Percentiles rank a stretch among this genome's conserved stretches.
Conservation (phyloP, 768 basidiomycete species). For the Strobilomyces confusus region DNA sequence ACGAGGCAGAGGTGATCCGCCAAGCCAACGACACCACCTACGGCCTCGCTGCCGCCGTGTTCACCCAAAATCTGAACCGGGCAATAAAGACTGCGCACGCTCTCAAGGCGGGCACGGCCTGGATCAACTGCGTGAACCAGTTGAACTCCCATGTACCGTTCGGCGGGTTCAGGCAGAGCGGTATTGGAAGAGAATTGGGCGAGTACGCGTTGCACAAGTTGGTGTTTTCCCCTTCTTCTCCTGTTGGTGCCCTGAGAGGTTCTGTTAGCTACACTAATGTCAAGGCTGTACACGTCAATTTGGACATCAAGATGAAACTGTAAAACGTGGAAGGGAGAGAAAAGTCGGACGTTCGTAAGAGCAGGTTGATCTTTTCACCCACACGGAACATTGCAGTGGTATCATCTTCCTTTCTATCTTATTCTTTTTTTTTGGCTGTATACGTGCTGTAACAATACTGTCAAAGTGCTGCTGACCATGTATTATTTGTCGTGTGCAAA, state of each 20-base stretch:
- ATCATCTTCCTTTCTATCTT: not conserved
- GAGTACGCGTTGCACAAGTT: conserved; percentile 64
- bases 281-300: conserved; percentile 44
- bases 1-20: conserved; percentile 58
- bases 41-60: conserved; percentile 86
- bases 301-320: conserved; percentile 28
- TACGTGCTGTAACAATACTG: too few relatives aligned
- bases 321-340: not conserved
- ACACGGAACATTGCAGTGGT: not conserved
- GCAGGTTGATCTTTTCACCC: not conserved
- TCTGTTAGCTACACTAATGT: conserved; percentile 19
- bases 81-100: conserved; percentile 69
- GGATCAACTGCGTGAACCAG: conserved; percentile 44
- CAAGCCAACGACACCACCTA: conserved; percentile 86
- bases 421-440: not conserved
- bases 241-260: not conserved
- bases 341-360: not conserved
- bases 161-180: conserved; percentile 83
- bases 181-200: conserved; percentile 77
- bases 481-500: too few relatives aligned
- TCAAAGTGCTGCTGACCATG: too few relatives aligned
- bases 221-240: conserved; percentile 17
- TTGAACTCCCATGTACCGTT: conserved; percentile 54
- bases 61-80: conserved; percentile 72
- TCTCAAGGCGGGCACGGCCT: conserved; percentile 79